These are phyloP conservation scores for Exsudoporus floridanus DNA, from an alignment of 1,284 basidiomycete genomes.

Conservation along the genomic window DNA sequence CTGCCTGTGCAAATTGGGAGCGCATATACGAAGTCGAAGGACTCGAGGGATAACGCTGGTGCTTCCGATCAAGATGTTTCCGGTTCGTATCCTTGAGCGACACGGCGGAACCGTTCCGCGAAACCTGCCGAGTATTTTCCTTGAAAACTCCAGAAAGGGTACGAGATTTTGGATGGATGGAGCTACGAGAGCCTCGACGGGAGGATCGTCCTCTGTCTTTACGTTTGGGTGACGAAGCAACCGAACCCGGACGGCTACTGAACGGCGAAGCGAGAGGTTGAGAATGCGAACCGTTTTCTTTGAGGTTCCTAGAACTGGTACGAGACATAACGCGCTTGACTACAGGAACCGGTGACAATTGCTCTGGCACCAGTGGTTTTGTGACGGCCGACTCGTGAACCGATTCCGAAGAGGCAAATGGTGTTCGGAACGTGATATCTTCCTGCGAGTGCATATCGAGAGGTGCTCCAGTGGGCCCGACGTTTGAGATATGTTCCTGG, in stretches of 20 bases:
- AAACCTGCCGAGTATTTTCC: conserved; percentile 17
- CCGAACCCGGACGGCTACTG: conserved; percentile 44
- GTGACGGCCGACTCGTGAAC: conserved; percentile 5
- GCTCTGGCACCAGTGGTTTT: conserved; percentile 23
- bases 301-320: conserved; percentile 45
- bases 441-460: neutral
- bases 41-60: conserved; percentile 22
- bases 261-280: conserved; percentile 36
- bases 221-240: conserved; percentile 41
- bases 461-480: neutral
- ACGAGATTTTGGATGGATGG: conserved; percentile 25
- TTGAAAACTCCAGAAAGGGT: conserved; percentile 21
- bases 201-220: conserved; percentile 4
- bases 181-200: conserved; percentile 10
- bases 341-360: conserved; percentile 44
- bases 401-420: conserved; percentile 15
- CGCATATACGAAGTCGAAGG: conserved; percentile 34
- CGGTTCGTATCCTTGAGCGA: conserved; percentile 18
- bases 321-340: conserved; percentile 46
- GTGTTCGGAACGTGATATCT: conserved; percentile 21
- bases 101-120: conserved; percentile 18
- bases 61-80: conserved; percentile 8
- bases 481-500: conserved; percentile 4
- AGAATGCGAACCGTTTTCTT: conserved; percentile 41
- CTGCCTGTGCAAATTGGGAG: conserved; percentile 11